A percentile compares a stretch with the other conserved stretches of the same genome.
These are phyloP conservation scores for Phialemoniopsis sp. DNA, from an alignment of 2,329 filamentous ascomycete genomes.

Conservation along the genomic window DNA sequence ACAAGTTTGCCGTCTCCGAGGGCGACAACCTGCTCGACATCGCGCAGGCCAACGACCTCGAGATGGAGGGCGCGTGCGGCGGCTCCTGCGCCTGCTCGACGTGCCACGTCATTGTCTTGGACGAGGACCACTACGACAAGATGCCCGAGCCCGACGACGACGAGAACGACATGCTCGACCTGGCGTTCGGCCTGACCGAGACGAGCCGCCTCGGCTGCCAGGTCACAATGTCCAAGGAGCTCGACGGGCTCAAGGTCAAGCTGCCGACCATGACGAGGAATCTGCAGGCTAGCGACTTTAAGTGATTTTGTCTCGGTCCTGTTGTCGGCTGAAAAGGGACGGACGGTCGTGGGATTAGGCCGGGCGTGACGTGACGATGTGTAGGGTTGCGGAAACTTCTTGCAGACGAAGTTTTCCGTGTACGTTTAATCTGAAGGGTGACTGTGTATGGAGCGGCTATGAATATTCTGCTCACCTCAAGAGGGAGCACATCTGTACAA, in stretches of 20 bases:
- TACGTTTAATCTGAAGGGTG: too few relatives aligned
- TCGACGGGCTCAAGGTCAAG: conserved; percentile 81
- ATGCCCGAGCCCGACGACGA: conserved; percentile 76
- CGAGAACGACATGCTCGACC: conserved; percentile 86
- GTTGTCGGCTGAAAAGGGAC: not conserved
- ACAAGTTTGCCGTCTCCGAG: conserved; percentile 74
- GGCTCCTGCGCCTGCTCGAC: conserved; percentile 92
- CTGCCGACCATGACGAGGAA: conserved; percentile 94
- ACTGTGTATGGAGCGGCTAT: too few relatives aligned
- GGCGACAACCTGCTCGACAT: conserved; percentile 95
- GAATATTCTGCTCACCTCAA: too few relatives aligned
- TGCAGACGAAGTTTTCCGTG: too few relatives aligned
- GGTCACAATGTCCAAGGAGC: conserved; percentile 83
- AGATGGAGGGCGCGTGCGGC: conserved; percentile 98
- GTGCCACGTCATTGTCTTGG: conserved; percentile 81
- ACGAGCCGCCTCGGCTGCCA: conserved; percentile 83
- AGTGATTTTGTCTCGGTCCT: conserved; percentile 25
- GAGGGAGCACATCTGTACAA: too few relatives aligned
- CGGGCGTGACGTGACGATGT: too few relatives aligned
- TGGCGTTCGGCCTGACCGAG: conserved; percentile 87
- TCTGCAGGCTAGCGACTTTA: conserved; percentile 90
- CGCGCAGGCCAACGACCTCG: conserved; percentile 87
- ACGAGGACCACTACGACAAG: conserved; percentile 70
- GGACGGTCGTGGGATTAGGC: not conserved
- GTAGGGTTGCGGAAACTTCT: too few relatives aligned